Percentiles rank a stretch among this genome's conserved stretches.
Conservation (phyloP, 495 filamentous ascomycete genomes). For the Xylaria flabelliformis region DNA sequence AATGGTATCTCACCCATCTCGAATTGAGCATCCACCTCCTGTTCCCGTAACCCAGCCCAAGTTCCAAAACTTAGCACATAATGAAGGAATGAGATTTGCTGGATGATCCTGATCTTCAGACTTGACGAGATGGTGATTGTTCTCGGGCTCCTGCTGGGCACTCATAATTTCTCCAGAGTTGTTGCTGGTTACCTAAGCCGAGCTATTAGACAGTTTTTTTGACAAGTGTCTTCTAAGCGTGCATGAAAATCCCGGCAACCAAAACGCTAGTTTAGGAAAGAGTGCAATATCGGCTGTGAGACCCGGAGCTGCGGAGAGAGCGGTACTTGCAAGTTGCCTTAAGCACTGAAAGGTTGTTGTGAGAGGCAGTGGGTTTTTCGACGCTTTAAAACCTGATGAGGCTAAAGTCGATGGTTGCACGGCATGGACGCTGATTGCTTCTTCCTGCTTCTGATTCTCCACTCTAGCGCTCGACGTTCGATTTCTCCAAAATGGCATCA, state of each 20-base stretch:
- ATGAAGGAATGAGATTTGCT: conserved; percentile 87
- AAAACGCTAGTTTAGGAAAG: background rate
- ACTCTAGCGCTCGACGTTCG: conserved; percentile 21
- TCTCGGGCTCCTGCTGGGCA: conserved; percentile 35
- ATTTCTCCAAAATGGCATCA: conserved; percentile 27
- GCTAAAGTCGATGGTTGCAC: conserved; percentile 40
- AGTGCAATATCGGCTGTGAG: conserved; percentile 19
- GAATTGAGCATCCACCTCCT: conserved; percentile 89
- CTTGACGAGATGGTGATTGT: conserved; percentile 77
- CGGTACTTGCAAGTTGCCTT: conserved; percentile 11
- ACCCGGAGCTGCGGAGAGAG: conserved; percentile 17
- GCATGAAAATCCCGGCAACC: conserved; percentile 7
- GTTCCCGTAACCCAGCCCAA: conserved; percentile 98
- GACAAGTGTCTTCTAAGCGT: conserved; percentile 18
- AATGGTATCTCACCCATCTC: conserved; percentile 53
- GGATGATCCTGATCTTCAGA: conserved; percentile 82
- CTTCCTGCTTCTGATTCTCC: conserved; percentile 28
- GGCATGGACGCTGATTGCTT: conserved; percentile 33
- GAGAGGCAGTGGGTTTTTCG: conserved; percentile 18
- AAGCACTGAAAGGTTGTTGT: background rate
- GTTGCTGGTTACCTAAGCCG: background rate
- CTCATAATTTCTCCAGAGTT: conserved; percentile 23
- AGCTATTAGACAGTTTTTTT: background rate
- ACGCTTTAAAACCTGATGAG: conserved; percentile 34
- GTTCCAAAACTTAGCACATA: conserved; percentile 93